These are phyloP conservation scores for Rhododendron ferrugineum DNA, from an alignment of 148 eudicot species.

Conservation along the genomic window DNA sequence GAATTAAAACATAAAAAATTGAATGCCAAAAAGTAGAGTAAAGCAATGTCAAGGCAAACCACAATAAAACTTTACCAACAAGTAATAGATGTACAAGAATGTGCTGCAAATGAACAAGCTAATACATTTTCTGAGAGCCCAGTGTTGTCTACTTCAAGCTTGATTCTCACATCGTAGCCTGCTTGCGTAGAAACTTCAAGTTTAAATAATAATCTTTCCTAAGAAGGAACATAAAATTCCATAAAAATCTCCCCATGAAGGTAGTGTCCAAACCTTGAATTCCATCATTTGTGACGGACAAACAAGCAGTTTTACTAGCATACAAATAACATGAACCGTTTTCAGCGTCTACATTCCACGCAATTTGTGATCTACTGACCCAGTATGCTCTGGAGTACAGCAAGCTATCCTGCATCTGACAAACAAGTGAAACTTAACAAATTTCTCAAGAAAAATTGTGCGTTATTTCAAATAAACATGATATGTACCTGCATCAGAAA, in stretches of 20 bases:
- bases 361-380: constrained; percentile 65
- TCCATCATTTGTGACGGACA: constrained; percentile 44
- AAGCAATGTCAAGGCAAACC: neutral
- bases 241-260: neutral
- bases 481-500: neutral
- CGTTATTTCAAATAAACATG: neutral
- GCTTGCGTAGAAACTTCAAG: constrained; percentile 23
- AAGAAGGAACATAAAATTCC: neutral
- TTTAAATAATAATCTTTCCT: neutral
- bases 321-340: constrained; percentile 58
- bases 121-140: constrained; percentile 65
- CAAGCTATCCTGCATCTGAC: constrained; percentile 47
- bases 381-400: constrained; percentile 68
- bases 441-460: neutral
- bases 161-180: constrained; percentile 70
- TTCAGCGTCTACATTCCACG: constrained; percentile 64
- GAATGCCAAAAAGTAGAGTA: neutral
- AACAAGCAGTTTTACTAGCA: constrained; percentile 64
- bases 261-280: constrained; percentile 48
- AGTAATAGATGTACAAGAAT: neutral
- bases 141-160: constrained; percentile 47
- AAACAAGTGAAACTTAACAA: neutral
- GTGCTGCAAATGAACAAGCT: constrained; percentile 10
- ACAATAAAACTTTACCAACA: neutral
- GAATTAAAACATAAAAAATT: neutral